Evolutionary conservation across 192 early-diverging fungal species (phyloP).

Genomic region (Backusella parvicylindrica): DNA sequence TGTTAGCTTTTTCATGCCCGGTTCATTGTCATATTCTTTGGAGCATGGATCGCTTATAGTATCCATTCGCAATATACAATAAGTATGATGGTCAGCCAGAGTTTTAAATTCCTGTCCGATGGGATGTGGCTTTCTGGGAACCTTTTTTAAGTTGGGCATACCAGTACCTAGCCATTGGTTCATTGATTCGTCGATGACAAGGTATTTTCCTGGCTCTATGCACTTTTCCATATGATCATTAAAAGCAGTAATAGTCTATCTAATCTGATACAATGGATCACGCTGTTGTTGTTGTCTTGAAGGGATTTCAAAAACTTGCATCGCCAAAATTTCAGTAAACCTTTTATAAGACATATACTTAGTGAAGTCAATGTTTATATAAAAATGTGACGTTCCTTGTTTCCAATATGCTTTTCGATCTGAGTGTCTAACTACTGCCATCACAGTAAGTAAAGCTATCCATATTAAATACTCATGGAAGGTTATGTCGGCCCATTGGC

Average conservation of each 20-base stretch:
- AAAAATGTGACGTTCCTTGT: not conserved
- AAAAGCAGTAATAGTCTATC: not conserved
- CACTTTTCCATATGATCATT: not conserved
- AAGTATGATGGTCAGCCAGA: not conserved
- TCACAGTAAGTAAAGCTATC: not conserved
- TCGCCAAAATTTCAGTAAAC: not conserved
- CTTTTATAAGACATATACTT: not conserved
- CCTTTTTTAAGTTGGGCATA: not conserved
- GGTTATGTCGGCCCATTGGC: not conserved
- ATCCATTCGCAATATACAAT: not conserved
- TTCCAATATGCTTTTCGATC: not conserved
- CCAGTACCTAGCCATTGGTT: slow-evolving; percentile 1
- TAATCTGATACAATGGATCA: not conserved
- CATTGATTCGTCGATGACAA: not conserved
- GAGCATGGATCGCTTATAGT: not conserved
- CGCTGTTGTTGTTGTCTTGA: no score
- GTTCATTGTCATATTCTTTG: not conserved
- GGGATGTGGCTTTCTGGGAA: not conserved
- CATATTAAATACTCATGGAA: not conserved
- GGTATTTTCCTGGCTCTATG: not conserved
- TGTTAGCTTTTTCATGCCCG: not conserved
- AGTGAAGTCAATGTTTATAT: not conserved
- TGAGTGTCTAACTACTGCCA: not conserved
- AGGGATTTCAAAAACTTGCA: not conserved
- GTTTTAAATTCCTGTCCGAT: slow-evolving; percentile 8